Evolutionary conservation across 768 basidiomycete genomes (phyloP).

Genomic region (Leucocoprinus birnbaumii): DNA sequence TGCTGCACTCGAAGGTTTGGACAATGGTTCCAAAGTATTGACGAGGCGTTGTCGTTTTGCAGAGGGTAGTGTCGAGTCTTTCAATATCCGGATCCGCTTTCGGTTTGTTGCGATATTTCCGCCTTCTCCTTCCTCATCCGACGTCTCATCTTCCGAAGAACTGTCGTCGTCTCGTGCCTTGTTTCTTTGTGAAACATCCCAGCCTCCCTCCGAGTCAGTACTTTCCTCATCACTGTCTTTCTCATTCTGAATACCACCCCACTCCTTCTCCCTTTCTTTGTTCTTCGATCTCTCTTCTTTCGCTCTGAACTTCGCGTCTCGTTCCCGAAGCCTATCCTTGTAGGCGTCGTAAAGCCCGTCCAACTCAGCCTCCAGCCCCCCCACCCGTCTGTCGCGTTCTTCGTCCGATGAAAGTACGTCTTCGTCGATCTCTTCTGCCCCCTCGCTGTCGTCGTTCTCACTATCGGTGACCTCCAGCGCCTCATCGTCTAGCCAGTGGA

Average conservation of each 20-base stretch:
- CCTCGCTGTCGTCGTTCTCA: conserved; percentile 27
- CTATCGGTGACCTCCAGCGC: conserved; percentile 43
- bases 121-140: conserved; percentile 29
- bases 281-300: conserved; percentile 74
- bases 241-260: conserved; percentile 21
- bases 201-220: conserved; percentile 57
- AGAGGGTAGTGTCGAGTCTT: neutral
- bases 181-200: conserved; percentile 59
- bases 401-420: conserved; percentile 60
- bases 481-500: conserved; percentile 35
- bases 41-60: conserved; percentile 53
- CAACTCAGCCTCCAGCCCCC: conserved; percentile 76
- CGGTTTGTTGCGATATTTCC: conserved; percentile 26
- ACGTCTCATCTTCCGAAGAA: conserved; percentile 45
- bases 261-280: conserved; percentile 54
- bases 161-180: conserved; percentile 47
- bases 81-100: conserved; percentile 44
- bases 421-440: conserved; percentile 17
- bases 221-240: conserved; percentile 41
- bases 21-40: conserved; percentile 40
- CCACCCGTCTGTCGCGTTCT: conserved; percentile 61
- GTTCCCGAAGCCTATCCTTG: conserved; percentile 72
- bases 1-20: conserved; percentile 38
- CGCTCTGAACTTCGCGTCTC: conserved; percentile 85
- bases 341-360: conserved; percentile 90